Base-by-base conservation (phyloP, 441 rosid species). In the Erodium trifolium region DNA sequence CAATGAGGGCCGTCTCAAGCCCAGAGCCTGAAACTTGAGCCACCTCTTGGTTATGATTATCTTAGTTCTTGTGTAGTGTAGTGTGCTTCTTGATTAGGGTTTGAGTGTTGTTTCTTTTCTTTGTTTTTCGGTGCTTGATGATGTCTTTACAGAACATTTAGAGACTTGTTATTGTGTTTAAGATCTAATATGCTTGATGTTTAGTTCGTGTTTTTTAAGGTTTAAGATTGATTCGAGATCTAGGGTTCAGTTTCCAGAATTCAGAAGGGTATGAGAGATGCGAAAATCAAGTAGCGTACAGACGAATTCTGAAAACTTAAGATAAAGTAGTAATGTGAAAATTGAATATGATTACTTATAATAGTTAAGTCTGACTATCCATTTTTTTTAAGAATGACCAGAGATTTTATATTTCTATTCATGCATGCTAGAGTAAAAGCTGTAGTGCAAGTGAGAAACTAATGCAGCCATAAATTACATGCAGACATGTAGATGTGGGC, bases 1-100 rank as follows among this genome's bases (percentile, higher is more conserved):
- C 13, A 88, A 88, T 75, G 93, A 84, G 80, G 93, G 88, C 59
- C 90, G 71, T 34, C 78, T 82, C 76, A 80, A 80, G 81, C 87
- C 78, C 2, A 76, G 76, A 79, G 37, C 73, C 72, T 85, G 77
- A 67, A 59, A 13, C 55, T 3, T 0, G 5, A 41, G 1, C 47
- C 10, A 10, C 47, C 14, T 2, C n/a, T n/a, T n/a, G n/a, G n/a
- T n/a, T n/a, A n/a, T 23, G 17, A 49, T 49, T 49, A 49, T 49
- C 57, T 49, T 23, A 49, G 57, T 49, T 49, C 57, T 49, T 34
- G 37, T 34, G 37, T 34, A 47, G 53, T 47, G 10, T 2, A 0
- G 57, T 49, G 57, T 49, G 16, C 17, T 49, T 2, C 1, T 34
- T 34, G 27, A 3, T 47, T 47, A 47, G 53, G 53, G 10, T 47